These are phyloP conservation scores for Ogataea saltuana DNA, from an alignment of 805 yeast species.

Conservation along the genomic window DNA sequence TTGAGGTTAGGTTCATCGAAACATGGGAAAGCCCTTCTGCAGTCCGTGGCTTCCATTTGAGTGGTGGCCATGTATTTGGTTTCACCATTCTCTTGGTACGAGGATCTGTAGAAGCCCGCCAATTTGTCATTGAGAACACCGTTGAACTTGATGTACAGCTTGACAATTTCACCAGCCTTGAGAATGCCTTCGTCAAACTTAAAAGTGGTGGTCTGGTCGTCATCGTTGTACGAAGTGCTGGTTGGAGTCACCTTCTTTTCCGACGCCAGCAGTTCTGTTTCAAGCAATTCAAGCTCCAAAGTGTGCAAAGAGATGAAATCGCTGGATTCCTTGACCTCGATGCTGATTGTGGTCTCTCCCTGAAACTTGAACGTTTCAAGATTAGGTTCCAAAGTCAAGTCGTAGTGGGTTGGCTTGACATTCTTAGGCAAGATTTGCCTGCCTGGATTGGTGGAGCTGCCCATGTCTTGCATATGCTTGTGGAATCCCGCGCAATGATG, in stretches of 20 bases:
- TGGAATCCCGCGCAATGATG: constrained; percentile 18
- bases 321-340: constrained; percentile 48
- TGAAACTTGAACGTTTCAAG: constrained; percentile 45
- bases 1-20: constrained; percentile 58
- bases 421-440: constrained; percentile 41
- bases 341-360: constrained; percentile 54
- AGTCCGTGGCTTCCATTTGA: constrained; percentile 63
- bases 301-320: constrained; percentile 49
- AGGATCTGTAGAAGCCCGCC: constrained; percentile 59
- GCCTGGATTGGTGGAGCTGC: constrained; percentile 18
- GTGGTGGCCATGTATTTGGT: constrained; percentile 52
- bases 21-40: constrained; percentile 60
- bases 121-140: constrained; percentile 54
- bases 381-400: constrained; percentile 47
- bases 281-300: constrained; percentile 30
- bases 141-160: constrained; percentile 39
- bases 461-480: constrained; percentile 14
- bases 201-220: constrained; percentile 66
- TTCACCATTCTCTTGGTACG: constrained; percentile 45
- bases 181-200: constrained; percentile 47
- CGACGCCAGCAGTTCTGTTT: constrained; percentile 20
- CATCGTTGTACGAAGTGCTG: constrained; percentile 39
- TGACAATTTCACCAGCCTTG: constrained; percentile 33
- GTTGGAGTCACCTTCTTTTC: constrained; percentile 26
- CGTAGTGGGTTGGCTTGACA: constrained; percentile 78